Evolutionary conservation across 225 moss, liverwort and hornwort species (phyloP).

Genomic region (Physcomitrium patens): DNA sequence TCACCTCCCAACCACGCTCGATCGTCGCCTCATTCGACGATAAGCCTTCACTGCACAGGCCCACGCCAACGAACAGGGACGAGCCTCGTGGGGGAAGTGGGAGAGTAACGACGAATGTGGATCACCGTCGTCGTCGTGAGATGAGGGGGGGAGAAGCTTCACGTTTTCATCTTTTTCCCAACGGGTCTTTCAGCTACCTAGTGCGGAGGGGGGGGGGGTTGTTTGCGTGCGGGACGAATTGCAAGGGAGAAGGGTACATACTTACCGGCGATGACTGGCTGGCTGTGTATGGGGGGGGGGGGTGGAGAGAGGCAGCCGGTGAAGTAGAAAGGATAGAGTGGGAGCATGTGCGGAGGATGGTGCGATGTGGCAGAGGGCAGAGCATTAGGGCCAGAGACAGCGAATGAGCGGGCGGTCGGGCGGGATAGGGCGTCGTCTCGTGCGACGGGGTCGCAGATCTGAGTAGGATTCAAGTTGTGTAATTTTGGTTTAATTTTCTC

Average conservation of each 20-base stretch:
- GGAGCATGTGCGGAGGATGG: conserved; percentile 44
- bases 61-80: neutral
- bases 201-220: neutral
- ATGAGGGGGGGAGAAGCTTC: neutral
- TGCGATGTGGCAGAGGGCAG: conserved; percentile 29
- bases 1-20: conserved; percentile 28
- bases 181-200: neutral
- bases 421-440: neutral
- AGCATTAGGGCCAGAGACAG: conserved; percentile 13
- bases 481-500: neutral
- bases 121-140: conserved; percentile 1
- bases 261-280: conserved; percentile 35
- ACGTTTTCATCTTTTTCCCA: conserved; percentile 31
- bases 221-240: neutral
- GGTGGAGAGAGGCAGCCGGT: neutral
- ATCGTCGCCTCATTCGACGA: conserved; percentile 1
- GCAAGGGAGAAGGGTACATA: neutral
- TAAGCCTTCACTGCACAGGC: neutral
- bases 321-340: conserved; percentile 15
- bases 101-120: neutral
- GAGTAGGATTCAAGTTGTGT: conserved; percentile 19
- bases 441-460: conserved; percentile 37
- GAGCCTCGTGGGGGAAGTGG: no score
- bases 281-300: conserved; percentile 31
- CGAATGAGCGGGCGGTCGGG: conserved; percentile 15